These are phyloP conservation scores for Cercospora sp. DNA, from an alignment of 2,329 filamentous ascomycete genomes.

Conservation along the genomic window DNA sequence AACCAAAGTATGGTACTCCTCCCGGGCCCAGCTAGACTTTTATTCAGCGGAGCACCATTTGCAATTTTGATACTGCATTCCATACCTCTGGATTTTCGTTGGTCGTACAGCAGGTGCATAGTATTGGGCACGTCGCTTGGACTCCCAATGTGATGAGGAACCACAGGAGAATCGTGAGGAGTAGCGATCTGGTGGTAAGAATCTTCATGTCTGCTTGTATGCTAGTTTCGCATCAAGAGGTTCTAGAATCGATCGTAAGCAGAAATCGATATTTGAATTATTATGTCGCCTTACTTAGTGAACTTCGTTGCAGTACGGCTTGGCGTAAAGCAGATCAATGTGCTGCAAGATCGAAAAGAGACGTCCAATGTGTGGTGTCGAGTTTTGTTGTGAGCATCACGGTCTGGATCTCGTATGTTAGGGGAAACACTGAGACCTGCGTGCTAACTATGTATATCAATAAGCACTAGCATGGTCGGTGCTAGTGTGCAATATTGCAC, in stretches of 20 bases:
- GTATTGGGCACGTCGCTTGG: not conserved
- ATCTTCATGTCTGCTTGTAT: not conserved
- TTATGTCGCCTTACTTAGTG: not conserved
- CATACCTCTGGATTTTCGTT: not conserved
- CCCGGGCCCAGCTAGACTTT: not conserved
- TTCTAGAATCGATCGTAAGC: not conserved
- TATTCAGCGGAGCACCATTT: not conserved
- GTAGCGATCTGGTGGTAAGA: not conserved
- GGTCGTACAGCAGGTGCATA: not conserved
- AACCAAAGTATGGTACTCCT: not conserved
- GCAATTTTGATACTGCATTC: not conserved
- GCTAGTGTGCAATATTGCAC: not conserved
- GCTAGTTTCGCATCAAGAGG: no score
- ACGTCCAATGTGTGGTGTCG: not conserved
- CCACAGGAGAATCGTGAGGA: not conserved
- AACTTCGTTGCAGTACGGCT: not conserved
- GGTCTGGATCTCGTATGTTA: not conserved
- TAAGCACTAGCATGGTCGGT: not conserved
- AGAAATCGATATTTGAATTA: not conserved
- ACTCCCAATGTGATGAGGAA: not conserved
- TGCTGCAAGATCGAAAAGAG: not conserved
- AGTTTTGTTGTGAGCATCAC: not conserved
- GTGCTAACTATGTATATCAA: not conserved
- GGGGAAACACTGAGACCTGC: not conserved
- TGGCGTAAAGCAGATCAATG: not conserved